phyloP scores from a whole-genome alignment of 306 rosid genomes.

The Vigna unguiculata region DNA sequence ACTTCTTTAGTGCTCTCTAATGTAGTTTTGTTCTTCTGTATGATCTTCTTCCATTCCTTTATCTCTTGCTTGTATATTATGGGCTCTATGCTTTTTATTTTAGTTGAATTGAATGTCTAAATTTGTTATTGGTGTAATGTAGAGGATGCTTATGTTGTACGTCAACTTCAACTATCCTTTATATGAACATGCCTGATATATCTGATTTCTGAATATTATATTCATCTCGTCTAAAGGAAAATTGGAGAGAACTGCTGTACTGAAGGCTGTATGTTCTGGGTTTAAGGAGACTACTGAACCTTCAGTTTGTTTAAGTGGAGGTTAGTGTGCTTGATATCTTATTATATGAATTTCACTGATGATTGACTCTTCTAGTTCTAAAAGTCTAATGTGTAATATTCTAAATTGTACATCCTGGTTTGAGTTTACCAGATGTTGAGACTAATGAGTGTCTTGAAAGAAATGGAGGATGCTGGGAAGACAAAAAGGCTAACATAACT shows the following conservation, averaged over 20 bases:
- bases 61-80: slow-evolving; percentile 1
- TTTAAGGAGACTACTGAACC: slow-evolving; percentile 88
- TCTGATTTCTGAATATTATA: slow-evolving; percentile 41
- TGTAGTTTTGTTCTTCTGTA: not conserved
- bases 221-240: slow-evolving; percentile 65
- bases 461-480: slow-evolving; percentile 95
- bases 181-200: not conserved
- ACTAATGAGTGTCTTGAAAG: slow-evolving; percentile 79
- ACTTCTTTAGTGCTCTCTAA: not conserved
- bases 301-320: slow-evolving; percentile 77
- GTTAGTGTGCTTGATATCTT: slow-evolving; percentile 52
- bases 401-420: slow-evolving; percentile 13
- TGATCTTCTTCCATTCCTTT: not conserved
- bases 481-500: slow-evolving; percentile 58
- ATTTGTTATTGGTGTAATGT: not conserved
- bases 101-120: slow-evolving; percentile 12
- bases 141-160: not conserved
- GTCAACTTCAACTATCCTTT: slow-evolving; percentile 17
- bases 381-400: slow-evolving; percentile 10
- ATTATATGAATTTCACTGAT: slow-evolving; percentile 6
- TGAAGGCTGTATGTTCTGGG: slow-evolving; percentile 90
- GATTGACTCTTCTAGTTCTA: slow-evolving; percentile 8
- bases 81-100: not conserved
- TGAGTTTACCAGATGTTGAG: slow-evolving; percentile 68
- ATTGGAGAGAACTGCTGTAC: slow-evolving; percentile 79